These are phyloP conservation scores for Lentinus polychrous DNA, from an alignment of 1,284 basidiomycete species.

Conservation along the genomic window DNA sequence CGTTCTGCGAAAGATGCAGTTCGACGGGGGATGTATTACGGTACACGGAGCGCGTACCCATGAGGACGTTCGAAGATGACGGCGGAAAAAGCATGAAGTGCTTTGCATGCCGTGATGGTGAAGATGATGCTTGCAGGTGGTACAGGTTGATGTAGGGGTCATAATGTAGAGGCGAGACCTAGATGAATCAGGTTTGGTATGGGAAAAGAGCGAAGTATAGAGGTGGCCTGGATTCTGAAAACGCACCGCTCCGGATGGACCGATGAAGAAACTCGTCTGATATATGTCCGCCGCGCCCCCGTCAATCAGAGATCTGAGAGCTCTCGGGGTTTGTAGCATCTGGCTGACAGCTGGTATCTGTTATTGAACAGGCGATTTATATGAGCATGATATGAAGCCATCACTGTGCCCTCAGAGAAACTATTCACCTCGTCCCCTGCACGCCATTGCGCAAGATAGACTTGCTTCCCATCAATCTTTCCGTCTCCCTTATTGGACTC, in stretches of 20 bases:
- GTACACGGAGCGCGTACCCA: not conserved
- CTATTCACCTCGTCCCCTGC: slow-evolving; percentile 18
- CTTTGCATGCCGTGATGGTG: slow-evolving; percentile 15
- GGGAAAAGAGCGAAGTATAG: not conserved
- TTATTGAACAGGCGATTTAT: not conserved
- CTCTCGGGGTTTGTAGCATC: slow-evolving; percentile 10
- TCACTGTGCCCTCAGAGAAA: not conserved
- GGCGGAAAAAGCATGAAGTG: slow-evolving; percentile 21
- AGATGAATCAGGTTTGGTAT: not conserved
- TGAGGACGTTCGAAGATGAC: slow-evolving; percentile 10
- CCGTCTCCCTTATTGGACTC: slow-evolving; percentile 3
- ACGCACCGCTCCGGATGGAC: slow-evolving; percentile 18
- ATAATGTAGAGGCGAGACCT: slow-evolving; percentile 21
- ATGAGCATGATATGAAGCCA: too few relatives aligned
- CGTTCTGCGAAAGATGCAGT: not conserved
- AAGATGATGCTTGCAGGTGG: slow-evolving; percentile 19
- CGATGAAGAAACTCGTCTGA: slow-evolving; percentile 20
- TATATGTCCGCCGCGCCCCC: slow-evolving; percentile 17
- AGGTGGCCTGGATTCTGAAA: not conserved
- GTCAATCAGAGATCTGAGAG: slow-evolving; percentile 13
- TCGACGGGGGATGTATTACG: slow-evolving; percentile 3
- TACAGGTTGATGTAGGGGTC: slow-evolving; percentile 23
- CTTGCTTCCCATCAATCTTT: slow-evolving; percentile 9
- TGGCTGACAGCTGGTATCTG: slow-evolving; percentile 13
- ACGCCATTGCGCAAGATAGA: slow-evolving; percentile 23